Base-by-base conservation (phyloP, 2,329 filamentous ascomycete genomes). In the Fusarium duplospermum region DNA sequence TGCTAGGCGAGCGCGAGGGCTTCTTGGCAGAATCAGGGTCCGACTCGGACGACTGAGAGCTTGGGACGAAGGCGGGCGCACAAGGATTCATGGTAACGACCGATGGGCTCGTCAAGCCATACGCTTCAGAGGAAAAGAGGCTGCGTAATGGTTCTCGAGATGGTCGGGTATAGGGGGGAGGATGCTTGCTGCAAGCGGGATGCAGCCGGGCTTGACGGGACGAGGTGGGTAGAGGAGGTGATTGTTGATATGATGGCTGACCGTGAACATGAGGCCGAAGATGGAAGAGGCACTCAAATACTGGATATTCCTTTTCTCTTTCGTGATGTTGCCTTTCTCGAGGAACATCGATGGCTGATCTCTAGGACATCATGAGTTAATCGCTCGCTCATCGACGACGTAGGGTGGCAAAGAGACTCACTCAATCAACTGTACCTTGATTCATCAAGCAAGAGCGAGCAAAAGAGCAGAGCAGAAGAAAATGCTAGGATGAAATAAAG, bases 1-100 rank as follows among this genome's bases (percentile, higher is more conserved):
- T 69, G 36, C 16, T 22, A 9, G 71, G 64, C 9, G 50, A 60
- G 18, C 31, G 60, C 5, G 57, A 35, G 16, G 22, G 45, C 35
- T 22, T n/a, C 20, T 72, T 54, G 29, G 64, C 52, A 10, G 29
- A 62, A 40, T 57, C 50, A 38, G 60, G 60, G 22, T 24, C 56
- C 7, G 45, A 59, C 20, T 72, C 58, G 14, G 68, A 62, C 22
- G 59, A n/a, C 56, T 56, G 33, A 18, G 52, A 38, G 52, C 47
- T 71, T 18, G 80, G 80, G 20, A 74, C 69, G 57, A 81, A 81
- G 20, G 73, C 69, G n/a, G 70, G 67, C 9, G 80, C 80, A 20
- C 70, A 72, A 4, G 80, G 80, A 69, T 81, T 81, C 80, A 81
- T 81, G 40, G 36, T 65, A 29, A 33, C 33, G 36, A 36, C 20